Evolutionary conservation across 352 stramenopile species (phyloP), one percentile per base, ranked within the genome.

Genomic region (Blastocystis sp.): DNA sequence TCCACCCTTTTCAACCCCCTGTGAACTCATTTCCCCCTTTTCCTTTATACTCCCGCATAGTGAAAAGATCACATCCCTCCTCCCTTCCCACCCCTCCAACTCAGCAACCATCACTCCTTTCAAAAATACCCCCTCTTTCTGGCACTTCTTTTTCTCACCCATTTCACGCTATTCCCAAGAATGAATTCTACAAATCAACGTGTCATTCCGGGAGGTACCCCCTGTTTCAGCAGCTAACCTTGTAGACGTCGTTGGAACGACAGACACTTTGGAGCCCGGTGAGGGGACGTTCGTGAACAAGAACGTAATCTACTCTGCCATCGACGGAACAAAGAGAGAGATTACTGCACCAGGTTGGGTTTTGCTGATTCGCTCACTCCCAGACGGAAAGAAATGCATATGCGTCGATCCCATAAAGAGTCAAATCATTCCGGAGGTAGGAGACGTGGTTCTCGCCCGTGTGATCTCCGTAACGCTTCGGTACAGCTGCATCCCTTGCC

Each of bases 221-320:
- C 34, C 11, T 62, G 45, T 17, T 88, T 17, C 17, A 9, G 10
- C n/a, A 2, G 62, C 1, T 88, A 21, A 28, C 19, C 34, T 53
- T 78, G 17, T 78, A 88, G 78, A 88, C 66, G 34, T 38, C 48
- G 28, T 88, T 56, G 78, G 78, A 5, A 77, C 64, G 28, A n/a
- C 17, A 2, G 28, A 64, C 59, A 38, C 62, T 48, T 78, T 69
- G 59, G 61, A 76, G 23, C 19, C 56, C 43, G 78, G 78, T 34
- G 67, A 88, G n/a, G 78, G 78, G 2, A 71, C 62, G 2, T 88
- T 79, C 66, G 78, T 71, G 41, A 53, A 79, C 23, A 70, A 88
- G 40, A 41, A 52, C 17, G 41, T 76, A 11, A 88, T 88, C 11
- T 88, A 79, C 78, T 74, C 78, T 19, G 61, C 62, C 21, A 79